Base-by-base conservation (phyloP, 2,329 filamentous ascomycete genomes). In the Colletotrichum lentis region DNA sequence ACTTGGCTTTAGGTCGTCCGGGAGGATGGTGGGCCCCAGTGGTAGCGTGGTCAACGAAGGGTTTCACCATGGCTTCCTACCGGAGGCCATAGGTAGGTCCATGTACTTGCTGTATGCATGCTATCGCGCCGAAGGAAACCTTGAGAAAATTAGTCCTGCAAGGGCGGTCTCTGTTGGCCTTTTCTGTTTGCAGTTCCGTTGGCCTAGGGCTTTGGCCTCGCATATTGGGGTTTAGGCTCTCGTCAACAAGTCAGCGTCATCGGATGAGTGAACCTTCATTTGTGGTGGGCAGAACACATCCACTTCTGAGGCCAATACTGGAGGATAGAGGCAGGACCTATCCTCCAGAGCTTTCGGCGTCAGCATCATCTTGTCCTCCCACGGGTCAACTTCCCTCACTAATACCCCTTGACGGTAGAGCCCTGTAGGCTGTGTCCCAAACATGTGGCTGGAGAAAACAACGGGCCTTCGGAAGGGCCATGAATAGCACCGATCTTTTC, bases 21-120 rank as follows among this genome's bases (percentile, higher is more conserved):
- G 46, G 55, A 53, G 20, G 6, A 55, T 54, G 53, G 64, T 46
- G 60, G 27, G 52, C 52, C 27, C 56, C 37, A 27, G 54, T 46
- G 20, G 43, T 67, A 62, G 43, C 64, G 41, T 47, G 16, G 49
- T 27, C 53, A 65, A 64, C 65, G 55, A 55, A 44, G 50, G 49
- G 65, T 68, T 68, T 68, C 65, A 68, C 65, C 65, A 68, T 68
- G 41, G 10, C 41, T 68, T 59, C 55, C 65, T 50, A 60, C 50
- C 65, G 62, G 49, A 68, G 41, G 44, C 62, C 55, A 27, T 61
- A 50, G 37, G 24, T 61, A 50, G 37, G 24, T 52, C 27, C 31
- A 24, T 65, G 56, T 62, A 18, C 55, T 35, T 35, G 31, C 31
- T 35, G 31, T 35, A 35, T 35, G 8, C 31, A 35, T 10, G 8